Evolutionary conservation across 768 basidiomycete species (phyloP).

Genomic region (Pisolithus orientalis): DNA sequence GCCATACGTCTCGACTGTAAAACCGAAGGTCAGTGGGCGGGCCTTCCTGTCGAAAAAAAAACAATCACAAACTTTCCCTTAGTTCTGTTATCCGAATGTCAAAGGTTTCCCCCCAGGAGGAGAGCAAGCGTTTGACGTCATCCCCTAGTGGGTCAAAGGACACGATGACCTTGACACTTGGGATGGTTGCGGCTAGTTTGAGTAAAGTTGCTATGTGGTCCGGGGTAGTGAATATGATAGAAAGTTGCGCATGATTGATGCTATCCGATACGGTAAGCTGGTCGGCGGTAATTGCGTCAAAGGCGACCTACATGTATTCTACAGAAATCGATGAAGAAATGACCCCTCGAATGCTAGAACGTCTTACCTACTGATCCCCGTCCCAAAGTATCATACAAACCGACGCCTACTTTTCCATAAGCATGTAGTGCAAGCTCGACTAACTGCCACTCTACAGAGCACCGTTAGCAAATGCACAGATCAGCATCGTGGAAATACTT

Average conservation of each 20-base stretch:
- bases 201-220: slow-evolving; percentile 75
- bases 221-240: slow-evolving; percentile 69
- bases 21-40: not conserved
- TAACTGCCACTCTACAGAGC: slow-evolving; percentile 80
- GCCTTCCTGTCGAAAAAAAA: not conserved
- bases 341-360: not conserved
- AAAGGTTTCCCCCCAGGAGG: slow-evolving; percentile 62
- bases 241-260: slow-evolving; percentile 76
- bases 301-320: slow-evolving; percentile 68
- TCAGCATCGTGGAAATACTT: slow-evolving; percentile 5
- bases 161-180: slow-evolving; percentile 69
- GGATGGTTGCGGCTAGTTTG: slow-evolving; percentile 55
- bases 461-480: slow-evolving; percentile 3
- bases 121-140: slow-evolving; percentile 50
- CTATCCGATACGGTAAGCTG: slow-evolving; percentile 33
- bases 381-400: slow-evolving; percentile 92
- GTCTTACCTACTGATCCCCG: slow-evolving; percentile 79
- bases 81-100: slow-evolving; percentile 61
- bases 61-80: slow-evolving; percentile 50
- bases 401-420: slow-evolving; percentile 80
- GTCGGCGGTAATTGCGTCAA: not conserved
- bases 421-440: slow-evolving; percentile 77
- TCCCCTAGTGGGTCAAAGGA: slow-evolving; percentile 59
- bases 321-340: slow-evolving; percentile 2
- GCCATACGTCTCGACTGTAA: slow-evolving; percentile 69